A percentile compares a stretch with the other conserved stretches of the same genome.
Conservation (phyloP, 2,329 filamentous ascomycete species). For the Fusarium sp. region DNA sequence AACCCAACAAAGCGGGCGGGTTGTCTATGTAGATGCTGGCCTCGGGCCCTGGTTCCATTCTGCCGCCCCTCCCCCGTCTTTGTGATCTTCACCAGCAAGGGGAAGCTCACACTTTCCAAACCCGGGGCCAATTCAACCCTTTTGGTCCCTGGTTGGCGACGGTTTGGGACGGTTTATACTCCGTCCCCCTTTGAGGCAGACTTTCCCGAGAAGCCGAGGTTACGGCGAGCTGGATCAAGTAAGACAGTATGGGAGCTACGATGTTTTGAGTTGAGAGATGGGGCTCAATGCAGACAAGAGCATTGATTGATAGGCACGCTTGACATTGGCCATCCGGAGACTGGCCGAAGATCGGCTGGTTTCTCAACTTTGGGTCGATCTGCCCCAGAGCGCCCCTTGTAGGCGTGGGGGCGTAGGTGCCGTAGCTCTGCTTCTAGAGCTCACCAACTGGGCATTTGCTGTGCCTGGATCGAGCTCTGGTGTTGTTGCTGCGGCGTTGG, state of each 20-base stretch:
- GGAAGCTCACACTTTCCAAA: neutral
- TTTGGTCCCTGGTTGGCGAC: slow-evolving; percentile 31
- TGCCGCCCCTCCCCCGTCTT: slow-evolving; percentile 12
- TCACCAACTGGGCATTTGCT: slow-evolving; percentile 32
- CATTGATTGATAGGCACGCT: slow-evolving; percentile 5
- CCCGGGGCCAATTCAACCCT: neutral
- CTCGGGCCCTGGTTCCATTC: slow-evolving; percentile 1
- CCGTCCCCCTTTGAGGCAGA: neutral
- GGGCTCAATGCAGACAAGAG: neutral
- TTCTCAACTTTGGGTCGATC: slow-evolving; percentile 5
- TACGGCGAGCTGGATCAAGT: slow-evolving; percentile 3
- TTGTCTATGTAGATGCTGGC: neutral
- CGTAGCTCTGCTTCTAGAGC: slow-evolving; percentile 30
- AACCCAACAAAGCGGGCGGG: neutral
- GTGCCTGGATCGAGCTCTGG: slow-evolving; percentile 13
- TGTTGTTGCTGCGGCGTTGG: slow-evolving; percentile 22
- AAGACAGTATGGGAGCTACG: slow-evolving; percentile 7
- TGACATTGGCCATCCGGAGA: slow-evolving; percentile 22
- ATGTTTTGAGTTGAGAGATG: slow-evolving; percentile 27
- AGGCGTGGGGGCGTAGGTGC: slow-evolving; percentile 28
- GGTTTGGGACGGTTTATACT: slow-evolving; percentile 31
- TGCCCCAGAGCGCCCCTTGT: slow-evolving; percentile 14
- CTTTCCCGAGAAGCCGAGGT: slow-evolving; percentile 37
- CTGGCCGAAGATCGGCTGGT: slow-evolving; percentile 34
- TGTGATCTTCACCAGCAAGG: neutral